Evolutionary conservation across 805 yeast genomes (phyloP).

Genomic region (Debaryomyces prosopidis): DNA sequence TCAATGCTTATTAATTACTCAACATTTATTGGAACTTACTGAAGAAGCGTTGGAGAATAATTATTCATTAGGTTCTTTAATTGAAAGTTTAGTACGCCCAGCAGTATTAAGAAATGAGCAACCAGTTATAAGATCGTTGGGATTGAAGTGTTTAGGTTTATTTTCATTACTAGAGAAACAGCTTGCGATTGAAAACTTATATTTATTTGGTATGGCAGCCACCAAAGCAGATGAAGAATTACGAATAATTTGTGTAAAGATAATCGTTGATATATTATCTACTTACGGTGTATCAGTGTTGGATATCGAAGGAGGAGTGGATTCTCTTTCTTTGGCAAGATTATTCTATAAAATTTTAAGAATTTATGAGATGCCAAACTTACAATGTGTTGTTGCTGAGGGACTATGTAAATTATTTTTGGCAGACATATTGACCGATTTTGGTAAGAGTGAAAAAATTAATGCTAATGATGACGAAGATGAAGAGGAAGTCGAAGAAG

Average conservation of each 20-base stretch:
- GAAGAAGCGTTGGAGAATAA: slow-evolving; percentile 66
- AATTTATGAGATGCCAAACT: slow-evolving; percentile 54
- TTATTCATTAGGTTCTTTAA: slow-evolving; percentile 63
- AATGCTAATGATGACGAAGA: neutral
- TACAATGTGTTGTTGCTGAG: slow-evolving; percentile 82
- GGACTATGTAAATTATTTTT: slow-evolving; percentile 81
- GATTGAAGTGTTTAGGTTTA: slow-evolving; percentile 75
- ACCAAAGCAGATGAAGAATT: slow-evolving; percentile 66
- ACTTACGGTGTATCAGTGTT: slow-evolving; percentile 72
- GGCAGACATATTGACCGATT: slow-evolving; percentile 72
- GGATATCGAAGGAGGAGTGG: slow-evolving; percentile 53
- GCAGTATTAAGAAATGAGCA: slow-evolving; percentile 57
- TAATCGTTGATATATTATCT: slow-evolving; percentile 75
- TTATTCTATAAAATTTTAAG: slow-evolving; percentile 67
- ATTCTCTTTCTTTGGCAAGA: slow-evolving; percentile 64
- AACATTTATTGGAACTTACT: slow-evolving; percentile 66
- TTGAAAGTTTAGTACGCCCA: slow-evolving; percentile 77
- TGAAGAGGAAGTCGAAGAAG: slow-evolving; percentile 2
- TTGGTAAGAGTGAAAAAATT: slow-evolving; percentile 35
- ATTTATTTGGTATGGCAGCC: slow-evolving; percentile 67
- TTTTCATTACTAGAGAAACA: slow-evolving; percentile 68
- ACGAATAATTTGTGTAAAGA: slow-evolving; percentile 62
- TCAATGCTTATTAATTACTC: slow-evolving; percentile 68
- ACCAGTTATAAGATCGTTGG: slow-evolving; percentile 58
- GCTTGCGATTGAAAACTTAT: slow-evolving; percentile 63